Conservation (phyloP, 441 rosid genomes). For the Populus hybrid region DNA sequence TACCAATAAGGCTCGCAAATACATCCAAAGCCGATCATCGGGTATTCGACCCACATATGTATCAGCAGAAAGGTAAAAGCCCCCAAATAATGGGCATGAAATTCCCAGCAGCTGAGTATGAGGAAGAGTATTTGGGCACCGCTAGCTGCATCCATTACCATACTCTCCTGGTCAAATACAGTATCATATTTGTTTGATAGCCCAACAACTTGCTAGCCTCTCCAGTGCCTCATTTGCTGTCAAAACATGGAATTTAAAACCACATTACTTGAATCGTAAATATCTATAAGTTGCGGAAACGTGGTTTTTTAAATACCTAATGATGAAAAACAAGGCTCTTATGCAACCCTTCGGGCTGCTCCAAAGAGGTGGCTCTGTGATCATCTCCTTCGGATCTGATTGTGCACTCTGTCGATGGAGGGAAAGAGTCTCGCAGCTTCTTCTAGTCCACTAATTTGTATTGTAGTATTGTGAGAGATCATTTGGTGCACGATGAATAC, state of each 20-base stretch:
- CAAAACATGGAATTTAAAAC: not conserved
- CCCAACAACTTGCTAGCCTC: constrained; percentile 54
- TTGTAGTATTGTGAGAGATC: too few relatives aligned
- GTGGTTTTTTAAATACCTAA: constrained; percentile 36
- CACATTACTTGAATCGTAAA: too few relatives aligned
- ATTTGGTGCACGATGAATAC: too few relatives aligned
- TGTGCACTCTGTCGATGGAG: too few relatives aligned
- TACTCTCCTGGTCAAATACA: constrained; percentile 52
- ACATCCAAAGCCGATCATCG: constrained; percentile 51
- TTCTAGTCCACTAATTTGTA: too few relatives aligned
- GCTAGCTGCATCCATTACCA: constrained; percentile 35
- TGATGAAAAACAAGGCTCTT: too few relatives aligned
- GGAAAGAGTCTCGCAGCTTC: too few relatives aligned
- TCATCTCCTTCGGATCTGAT: too few relatives aligned
- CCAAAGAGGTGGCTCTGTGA: too few relatives aligned
- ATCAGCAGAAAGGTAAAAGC: constrained; percentile 71
- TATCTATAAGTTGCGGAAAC: too few relatives aligned
- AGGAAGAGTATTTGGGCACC: constrained; percentile 22
- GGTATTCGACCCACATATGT: constrained; percentile 57
- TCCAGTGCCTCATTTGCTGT: constrained; percentile 63
- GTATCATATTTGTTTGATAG: constrained; percentile 53
- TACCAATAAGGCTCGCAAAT: too few relatives aligned
- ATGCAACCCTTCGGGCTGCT: too few relatives aligned
- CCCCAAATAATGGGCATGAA: constrained; percentile 23
- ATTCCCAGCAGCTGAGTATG: constrained; percentile 30